These are phyloP conservation scores for Pichia sp. DNA, from an alignment of 1,139 yeast genomes.

Conservation along the genomic window DNA sequence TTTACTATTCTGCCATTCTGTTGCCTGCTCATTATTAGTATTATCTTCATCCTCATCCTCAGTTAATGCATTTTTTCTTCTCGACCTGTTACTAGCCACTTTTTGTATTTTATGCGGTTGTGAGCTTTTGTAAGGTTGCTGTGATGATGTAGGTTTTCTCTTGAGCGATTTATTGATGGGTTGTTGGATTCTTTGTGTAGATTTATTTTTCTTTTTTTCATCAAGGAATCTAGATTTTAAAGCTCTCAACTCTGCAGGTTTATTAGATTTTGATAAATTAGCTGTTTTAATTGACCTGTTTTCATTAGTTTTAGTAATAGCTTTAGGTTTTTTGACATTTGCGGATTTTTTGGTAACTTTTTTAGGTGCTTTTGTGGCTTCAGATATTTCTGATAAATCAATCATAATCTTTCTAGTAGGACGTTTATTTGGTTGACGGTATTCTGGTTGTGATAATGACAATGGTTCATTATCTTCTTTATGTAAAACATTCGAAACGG, in stretches of 20 bases:
- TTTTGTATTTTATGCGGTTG: too few species aligned
- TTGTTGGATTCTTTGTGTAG: too few species aligned
- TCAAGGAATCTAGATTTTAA: too few species aligned
- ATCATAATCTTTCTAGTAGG: neutral
- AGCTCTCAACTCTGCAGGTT: too few species aligned
- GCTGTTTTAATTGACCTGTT: too few species aligned
- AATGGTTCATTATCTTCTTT: conserved; percentile 5
- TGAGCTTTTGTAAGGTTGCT: too few species aligned
- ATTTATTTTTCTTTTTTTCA: too few species aligned
- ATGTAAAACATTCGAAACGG: conserved; percentile 49
- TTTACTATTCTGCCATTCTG: conserved; percentile 51
- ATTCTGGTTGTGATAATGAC: neutral
- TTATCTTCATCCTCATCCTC: neutral
- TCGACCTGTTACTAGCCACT: too few species aligned
- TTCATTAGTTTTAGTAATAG: neutral
- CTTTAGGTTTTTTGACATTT: neutral
- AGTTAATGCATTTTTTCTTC: too few species aligned
- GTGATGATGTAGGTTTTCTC: too few species aligned
- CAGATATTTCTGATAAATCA: conserved; percentile 5
- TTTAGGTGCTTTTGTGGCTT: neutral
- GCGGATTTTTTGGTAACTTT: neutral
- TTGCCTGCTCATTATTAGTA: conserved; percentile 17
- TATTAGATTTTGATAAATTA: neutral
- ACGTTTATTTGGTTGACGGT: conserved; percentile 10
- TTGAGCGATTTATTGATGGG: too few species aligned